Conservation (phyloP, 1,139 yeast species). For the Pichia sp. region DNA sequence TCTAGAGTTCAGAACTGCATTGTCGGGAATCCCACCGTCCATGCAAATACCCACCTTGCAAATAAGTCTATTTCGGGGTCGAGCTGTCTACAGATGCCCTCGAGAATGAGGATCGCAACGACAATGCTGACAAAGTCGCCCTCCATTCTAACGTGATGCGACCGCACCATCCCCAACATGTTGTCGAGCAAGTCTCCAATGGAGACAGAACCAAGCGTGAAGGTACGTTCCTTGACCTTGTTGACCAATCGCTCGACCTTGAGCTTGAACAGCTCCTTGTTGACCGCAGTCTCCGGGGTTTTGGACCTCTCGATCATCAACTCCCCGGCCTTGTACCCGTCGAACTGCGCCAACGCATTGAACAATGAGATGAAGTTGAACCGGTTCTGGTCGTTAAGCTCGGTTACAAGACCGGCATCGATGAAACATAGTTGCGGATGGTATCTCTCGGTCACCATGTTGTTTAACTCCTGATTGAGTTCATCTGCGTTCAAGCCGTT, state of each 20-base stretch:
- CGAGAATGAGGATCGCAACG: slow-evolving; percentile 81
- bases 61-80: slow-evolving; percentile 91
- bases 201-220: slow-evolving; percentile 86
- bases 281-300: slow-evolving; percentile 87
- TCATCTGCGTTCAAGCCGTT: slow-evolving; percentile 38
- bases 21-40: slow-evolving; percentile 56
- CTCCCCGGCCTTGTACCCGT: slow-evolving; percentile 92
- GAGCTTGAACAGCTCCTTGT: slow-evolving; percentile 78
- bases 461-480: slow-evolving; percentile 48
- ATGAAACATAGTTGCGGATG: slow-evolving; percentile 86
- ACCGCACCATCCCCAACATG: slow-evolving; percentile 84
- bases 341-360: slow-evolving; percentile 83
- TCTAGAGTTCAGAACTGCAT: slow-evolving; percentile 16
- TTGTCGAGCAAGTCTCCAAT: slow-evolving; percentile 87
- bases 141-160: slow-evolving; percentile 96
- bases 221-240: slow-evolving; percentile 79
- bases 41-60: slow-evolving; percentile 83
- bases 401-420: slow-evolving; percentile 92
- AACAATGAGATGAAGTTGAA: slow-evolving; percentile 84
- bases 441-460: slow-evolving; percentile 57
- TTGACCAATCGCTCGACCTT: slow-evolving; percentile 82
- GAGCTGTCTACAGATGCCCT: slow-evolving; percentile 91
- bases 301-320: slow-evolving; percentile 91
- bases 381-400: slow-evolving; percentile 70
- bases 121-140: slow-evolving; percentile 94